Percentiles rank a stretch among this genome's conserved stretches.
These are phyloP conservation scores for Fonsecaea pedrosoi DNA, from an alignment of 2,329 filamentous ascomycete genomes.

Conservation along the genomic window DNA sequence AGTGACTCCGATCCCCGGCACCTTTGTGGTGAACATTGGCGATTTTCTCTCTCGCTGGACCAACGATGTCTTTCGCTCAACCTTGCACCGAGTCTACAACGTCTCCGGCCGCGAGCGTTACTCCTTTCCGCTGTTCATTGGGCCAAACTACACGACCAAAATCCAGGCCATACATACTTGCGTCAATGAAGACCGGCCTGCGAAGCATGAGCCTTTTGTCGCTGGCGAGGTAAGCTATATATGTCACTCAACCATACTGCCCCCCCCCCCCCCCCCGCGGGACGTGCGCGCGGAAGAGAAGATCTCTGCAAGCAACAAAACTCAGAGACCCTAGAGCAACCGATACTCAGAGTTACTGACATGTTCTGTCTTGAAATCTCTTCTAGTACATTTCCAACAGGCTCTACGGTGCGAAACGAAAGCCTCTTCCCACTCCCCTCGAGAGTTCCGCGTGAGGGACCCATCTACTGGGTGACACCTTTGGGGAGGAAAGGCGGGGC, in stretches of 20 bases:
- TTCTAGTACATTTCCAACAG: slow-evolving; percentile 9
- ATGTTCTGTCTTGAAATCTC: not conserved
- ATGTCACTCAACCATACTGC: not conserved
- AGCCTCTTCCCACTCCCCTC: not conserved
- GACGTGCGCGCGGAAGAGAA: not conserved
- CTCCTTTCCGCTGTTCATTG: slow-evolving; percentile 18
- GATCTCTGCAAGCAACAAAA: not conserved
- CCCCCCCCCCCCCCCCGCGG: no score
- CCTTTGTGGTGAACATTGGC: slow-evolving; percentile 34
- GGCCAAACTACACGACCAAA: slow-evolving; percentile 43
- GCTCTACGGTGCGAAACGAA: slow-evolving; percentile 9
- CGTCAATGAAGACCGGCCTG: slow-evolving; percentile 18
- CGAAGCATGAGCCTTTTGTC: slow-evolving; percentile 15
- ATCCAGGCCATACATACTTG: slow-evolving; percentile 22
- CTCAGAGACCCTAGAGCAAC: not conserved
- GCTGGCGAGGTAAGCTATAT: slow-evolving; percentile 16
- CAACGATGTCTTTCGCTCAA: not conserved
- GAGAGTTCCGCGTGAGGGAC: slow-evolving; percentile 1
- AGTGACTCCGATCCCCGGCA: not conserved
- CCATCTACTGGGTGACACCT: not conserved
- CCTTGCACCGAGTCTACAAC: not conserved
- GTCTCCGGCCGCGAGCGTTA: slow-evolving; percentile 30
- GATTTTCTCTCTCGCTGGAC: not conserved
- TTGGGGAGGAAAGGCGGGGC: not conserved
- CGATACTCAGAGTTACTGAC: not conserved